These are phyloP conservation scores for Pseudogymnoascus verrucosus DNA, from an alignment of 2,329 filamentous ascomycete species.

Conservation along the genomic window DNA sequence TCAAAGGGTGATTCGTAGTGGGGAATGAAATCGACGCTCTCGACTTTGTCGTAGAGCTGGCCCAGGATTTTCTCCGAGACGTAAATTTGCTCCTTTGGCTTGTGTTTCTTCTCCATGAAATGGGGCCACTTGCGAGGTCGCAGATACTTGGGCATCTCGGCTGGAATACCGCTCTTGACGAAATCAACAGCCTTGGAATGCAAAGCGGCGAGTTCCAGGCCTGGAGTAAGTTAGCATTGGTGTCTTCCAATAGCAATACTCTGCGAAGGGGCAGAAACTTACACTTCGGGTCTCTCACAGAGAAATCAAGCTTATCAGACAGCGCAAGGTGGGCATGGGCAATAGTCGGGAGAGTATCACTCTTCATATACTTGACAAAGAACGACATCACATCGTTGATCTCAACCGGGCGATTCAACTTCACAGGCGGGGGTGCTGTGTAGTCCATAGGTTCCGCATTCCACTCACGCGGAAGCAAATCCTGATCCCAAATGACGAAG, in stretches of 20 bases:
- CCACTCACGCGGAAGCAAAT: slow-evolving; percentile 62
- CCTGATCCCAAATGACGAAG: slow-evolving; percentile 82
- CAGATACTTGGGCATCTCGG: slow-evolving; percentile 53
- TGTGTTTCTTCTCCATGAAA: slow-evolving; percentile 68
- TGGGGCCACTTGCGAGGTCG: slow-evolving; percentile 66
- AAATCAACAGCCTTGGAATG: slow-evolving; percentile 94
- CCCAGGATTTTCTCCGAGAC: slow-evolving; percentile 66
- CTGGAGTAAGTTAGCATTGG: slow-evolving; percentile 28
- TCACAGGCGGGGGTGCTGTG: slow-evolving; percentile 45
- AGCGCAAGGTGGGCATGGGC: slow-evolving; percentile 74
- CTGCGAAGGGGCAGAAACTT: slow-evolving; percentile 26
- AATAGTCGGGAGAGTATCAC: slow-evolving; percentile 72
- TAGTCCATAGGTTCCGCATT: slow-evolving; percentile 76
- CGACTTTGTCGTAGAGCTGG: slow-evolving; percentile 70
- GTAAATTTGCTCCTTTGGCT: slow-evolving; percentile 45
- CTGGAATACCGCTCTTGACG: slow-evolving; percentile 77
- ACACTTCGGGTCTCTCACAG: slow-evolving; percentile 64
- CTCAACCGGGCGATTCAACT: slow-evolving; percentile 54
- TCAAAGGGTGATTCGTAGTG: slow-evolving; percentile 71
- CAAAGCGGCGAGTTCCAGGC: slow-evolving; percentile 62
- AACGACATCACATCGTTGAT: slow-evolving; percentile 71
- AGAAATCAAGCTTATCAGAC: slow-evolving; percentile 53
- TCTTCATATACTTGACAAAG: slow-evolving; percentile 89
- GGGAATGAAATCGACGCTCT: slow-evolving; percentile 59
- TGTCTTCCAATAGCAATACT: not conserved